phyloP scores from a whole-genome alignment of 805 yeast species.

The Suhomyces canberraensis region DNA sequence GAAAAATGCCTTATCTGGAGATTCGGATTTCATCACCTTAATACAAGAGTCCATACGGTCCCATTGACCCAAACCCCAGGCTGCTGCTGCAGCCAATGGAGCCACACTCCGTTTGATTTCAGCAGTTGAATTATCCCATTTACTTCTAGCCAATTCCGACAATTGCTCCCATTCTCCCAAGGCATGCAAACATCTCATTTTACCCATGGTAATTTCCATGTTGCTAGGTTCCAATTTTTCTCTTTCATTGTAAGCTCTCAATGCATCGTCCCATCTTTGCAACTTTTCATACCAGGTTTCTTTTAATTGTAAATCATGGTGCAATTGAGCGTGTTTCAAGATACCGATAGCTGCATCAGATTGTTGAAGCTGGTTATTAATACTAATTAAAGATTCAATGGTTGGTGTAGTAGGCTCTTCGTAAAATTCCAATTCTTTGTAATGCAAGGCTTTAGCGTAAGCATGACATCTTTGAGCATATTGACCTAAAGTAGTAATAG shows the following conservation, averaged over 20 bases:
- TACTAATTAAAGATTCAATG: slow-evolving; percentile 85
- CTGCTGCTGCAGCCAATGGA: slow-evolving; percentile 97
- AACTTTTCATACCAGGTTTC: slow-evolving; percentile 98
- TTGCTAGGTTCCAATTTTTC: slow-evolving; percentile 62
- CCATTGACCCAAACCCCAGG: slow-evolving; percentile 98
- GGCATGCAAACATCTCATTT: slow-evolving; percentile 96
- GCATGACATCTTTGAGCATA: slow-evolving; percentile 96
- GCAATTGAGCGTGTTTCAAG: slow-evolving; percentile 87
- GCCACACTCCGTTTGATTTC: slow-evolving; percentile 84
- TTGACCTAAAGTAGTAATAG: slow-evolving; percentile 84
- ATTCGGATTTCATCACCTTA: slow-evolving; percentile 81
- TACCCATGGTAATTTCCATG: slow-evolving; percentile 92
- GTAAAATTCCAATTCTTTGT: slow-evolving; percentile 90
- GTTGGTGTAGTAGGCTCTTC: slow-evolving; percentile 91
- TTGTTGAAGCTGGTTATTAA: slow-evolving; percentile 92
- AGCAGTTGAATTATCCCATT: slow-evolving; percentile 73
- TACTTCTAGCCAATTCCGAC: slow-evolving; percentile 77
- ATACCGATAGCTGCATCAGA: slow-evolving; percentile 98
- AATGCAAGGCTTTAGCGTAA: slow-evolving; percentile 94
- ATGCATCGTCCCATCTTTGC: slow-evolving; percentile 97
- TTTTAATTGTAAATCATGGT: slow-evolving; percentile 84
- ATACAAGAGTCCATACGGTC: slow-evolving; percentile 91
- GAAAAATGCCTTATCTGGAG: slow-evolving; percentile 94
- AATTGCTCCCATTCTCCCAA: slow-evolving; percentile 98
- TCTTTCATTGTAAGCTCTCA: slow-evolving; percentile 82